These are phyloP conservation scores for Xylaria acuta DNA, from an alignment of 495 filamentous ascomycete species.

Conservation along the genomic window DNA sequence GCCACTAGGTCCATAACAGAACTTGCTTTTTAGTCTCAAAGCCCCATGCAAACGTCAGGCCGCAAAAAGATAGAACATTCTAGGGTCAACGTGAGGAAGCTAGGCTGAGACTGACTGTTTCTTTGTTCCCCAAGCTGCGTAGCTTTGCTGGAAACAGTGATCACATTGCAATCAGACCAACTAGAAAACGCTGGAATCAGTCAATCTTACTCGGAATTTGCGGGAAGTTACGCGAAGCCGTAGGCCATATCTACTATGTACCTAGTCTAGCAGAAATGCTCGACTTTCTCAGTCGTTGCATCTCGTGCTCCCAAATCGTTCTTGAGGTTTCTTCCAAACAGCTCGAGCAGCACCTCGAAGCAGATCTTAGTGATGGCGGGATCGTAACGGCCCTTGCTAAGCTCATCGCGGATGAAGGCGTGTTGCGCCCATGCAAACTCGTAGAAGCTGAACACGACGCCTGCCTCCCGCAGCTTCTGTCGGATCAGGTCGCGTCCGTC, in stretches of 20 bases:
- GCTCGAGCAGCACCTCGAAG: conserved; percentile 87
- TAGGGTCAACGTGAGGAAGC: neutral
- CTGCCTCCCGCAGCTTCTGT: conserved; percentile 77
- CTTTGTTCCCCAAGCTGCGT: neutral
- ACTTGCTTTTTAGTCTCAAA: neutral
- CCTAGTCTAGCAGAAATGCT: conserved; percentile 61
- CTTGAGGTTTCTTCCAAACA: conserved; percentile 81
- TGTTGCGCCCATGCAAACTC: conserved; percentile 93
- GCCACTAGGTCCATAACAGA: neutral
- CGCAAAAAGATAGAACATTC: conserved; percentile 18
- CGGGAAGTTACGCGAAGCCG: neutral
- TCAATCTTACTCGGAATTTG: neutral
- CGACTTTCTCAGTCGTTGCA: conserved; percentile 56
- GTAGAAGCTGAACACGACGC: conserved; percentile 80
- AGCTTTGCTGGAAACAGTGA: neutral
- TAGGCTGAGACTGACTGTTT: neutral
- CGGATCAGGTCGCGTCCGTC: conserved; percentile 86
- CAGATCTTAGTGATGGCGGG: conserved; percentile 86
- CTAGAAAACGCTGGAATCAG: neutral
- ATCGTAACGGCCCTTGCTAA: conserved; percentile 92
- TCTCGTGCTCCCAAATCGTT: conserved; percentile 70
- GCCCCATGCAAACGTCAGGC: conserved; percentile 18
- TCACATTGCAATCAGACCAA: neutral
- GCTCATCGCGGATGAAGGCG: conserved; percentile 95
- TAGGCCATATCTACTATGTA: conserved; percentile 6